Evolutionary conservation across 1,284 basidiomycete species (phyloP).

Genomic region (Pyrrhoderma noxium): DNA sequence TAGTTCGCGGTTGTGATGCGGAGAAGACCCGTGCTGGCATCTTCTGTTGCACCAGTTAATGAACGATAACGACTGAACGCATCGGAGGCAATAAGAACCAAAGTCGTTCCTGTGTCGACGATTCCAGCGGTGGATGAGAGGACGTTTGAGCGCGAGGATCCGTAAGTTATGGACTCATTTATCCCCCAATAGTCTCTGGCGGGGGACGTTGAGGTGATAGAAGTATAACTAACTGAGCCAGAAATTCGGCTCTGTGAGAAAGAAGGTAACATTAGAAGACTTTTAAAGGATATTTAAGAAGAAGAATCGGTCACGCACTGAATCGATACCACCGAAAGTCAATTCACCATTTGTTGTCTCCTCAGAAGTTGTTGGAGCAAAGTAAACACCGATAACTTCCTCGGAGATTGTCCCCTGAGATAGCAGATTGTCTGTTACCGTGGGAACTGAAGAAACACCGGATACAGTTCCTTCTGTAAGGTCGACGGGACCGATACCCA

Average conservation of each 20-base stretch:
- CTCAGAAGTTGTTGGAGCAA: slow-evolving; percentile 18
- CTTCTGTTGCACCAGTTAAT: slow-evolving; percentile 16
- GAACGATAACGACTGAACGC: slow-evolving; percentile 18
- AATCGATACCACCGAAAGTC: slow-evolving; percentile 22
- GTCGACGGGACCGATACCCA: slow-evolving; percentile 22
- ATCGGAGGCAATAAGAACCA: slow-evolving; percentile 19
- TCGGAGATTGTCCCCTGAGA: slow-evolving; percentile 20
- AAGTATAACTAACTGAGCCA: slow-evolving; percentile 13
- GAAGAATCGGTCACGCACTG: background rate
- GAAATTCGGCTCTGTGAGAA: slow-evolving; percentile 16
- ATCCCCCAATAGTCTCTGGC: slow-evolving; percentile 31
- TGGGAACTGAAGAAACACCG: slow-evolving; percentile 20
- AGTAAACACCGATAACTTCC: slow-evolving; percentile 22
- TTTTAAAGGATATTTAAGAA: no score
- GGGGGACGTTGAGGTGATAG: slow-evolving; percentile 21
- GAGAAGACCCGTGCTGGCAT: slow-evolving; percentile 19
- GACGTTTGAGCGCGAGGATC: slow-evolving; percentile 16
- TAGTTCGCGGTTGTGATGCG: slow-evolving; percentile 12
- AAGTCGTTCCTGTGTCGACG: slow-evolving; percentile 23
- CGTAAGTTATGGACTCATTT: slow-evolving; percentile 27
- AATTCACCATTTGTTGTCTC: slow-evolving; percentile 22
- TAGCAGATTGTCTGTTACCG: slow-evolving; percentile 22
- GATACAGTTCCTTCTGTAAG: slow-evolving; percentile 22
- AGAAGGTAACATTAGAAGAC: no score
- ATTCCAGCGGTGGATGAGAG: slow-evolving; percentile 22